Evolutionary conservation across 2,329 filamentous ascomycete species (phyloP).

Genomic region (Botryosphaeria dothidea): DNA sequence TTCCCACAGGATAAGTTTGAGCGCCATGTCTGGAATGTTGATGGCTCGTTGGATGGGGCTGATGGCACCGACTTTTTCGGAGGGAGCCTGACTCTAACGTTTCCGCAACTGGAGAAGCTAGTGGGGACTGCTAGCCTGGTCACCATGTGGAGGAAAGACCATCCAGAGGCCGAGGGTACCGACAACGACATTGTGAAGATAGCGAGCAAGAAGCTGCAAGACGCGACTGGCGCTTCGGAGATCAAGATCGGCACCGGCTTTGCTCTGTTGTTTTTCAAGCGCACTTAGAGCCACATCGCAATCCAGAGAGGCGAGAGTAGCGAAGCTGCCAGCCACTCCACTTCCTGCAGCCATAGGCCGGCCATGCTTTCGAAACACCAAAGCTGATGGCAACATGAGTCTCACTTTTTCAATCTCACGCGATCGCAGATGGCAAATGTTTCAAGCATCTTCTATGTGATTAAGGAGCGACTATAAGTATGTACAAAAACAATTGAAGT

Average conservation of each 20-base stretch:
- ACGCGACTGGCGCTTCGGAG: background rate
- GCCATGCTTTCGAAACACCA: no score
- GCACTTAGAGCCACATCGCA: background rate
- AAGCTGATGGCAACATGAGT: no score
- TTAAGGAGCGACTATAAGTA: background rate
- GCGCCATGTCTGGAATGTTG: conserved; percentile 46
- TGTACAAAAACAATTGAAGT: background rate
- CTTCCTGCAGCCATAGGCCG: no score
- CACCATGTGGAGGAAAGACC: conserved; percentile 48
- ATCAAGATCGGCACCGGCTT: background rate
- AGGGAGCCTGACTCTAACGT: conserved; percentile 22
- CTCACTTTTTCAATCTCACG: background rate
- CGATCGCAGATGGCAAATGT: background rate
- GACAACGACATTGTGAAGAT: conserved; percentile 41
- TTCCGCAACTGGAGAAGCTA: conserved; percentile 41
- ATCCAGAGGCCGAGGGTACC: conserved; percentile 44
- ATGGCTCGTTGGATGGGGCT: conserved; percentile 26
- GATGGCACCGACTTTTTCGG: conserved; percentile 31
- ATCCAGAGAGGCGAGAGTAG: background rate
- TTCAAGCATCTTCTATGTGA: background rate
- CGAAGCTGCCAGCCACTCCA: background rate
- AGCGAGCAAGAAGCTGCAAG: conserved; percentile 29
- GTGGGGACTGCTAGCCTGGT: conserved; percentile 43
- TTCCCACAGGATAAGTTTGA: conserved; percentile 45
- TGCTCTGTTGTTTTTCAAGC: conserved; percentile 6